A percentile compares a stretch with the other conserved stretches of the same genome.
Evolutionary conservation across 768 basidiomycete species (phyloP).

Genomic region (Suillus brevipes): DNA sequence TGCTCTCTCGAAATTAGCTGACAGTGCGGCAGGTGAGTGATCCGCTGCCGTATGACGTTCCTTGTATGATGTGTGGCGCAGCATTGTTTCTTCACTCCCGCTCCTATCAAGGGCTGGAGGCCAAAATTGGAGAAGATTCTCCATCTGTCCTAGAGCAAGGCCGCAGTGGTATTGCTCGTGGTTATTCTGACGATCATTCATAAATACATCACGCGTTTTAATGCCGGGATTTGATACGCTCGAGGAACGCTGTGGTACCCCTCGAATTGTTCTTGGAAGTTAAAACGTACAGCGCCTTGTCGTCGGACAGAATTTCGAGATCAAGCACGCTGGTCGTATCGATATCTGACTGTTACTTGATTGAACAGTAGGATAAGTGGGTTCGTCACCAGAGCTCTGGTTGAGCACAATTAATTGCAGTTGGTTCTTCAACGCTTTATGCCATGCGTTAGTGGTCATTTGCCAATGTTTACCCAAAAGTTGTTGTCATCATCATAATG

Average conservation of each 20-base stretch:
- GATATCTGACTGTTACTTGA: neutral
- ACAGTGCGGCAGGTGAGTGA: conserved; percentile 70
- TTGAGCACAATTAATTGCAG: neutral
- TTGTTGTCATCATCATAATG: too few relatives aligned
- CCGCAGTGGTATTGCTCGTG: conserved; percentile 83
- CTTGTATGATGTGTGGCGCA: conserved; percentile 34
- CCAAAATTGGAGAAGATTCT: conserved; percentile 70
- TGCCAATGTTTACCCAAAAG: too few relatives aligned
- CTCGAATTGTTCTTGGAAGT: neutral
- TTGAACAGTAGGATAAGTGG: neutral
- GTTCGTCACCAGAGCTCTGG: neutral
- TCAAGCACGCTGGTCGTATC: neutral
- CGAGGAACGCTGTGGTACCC: neutral
- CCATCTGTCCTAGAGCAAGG: conserved; percentile 88
- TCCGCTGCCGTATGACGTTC: conserved; percentile 9
- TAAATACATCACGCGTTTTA: neutral
- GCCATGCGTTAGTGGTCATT: neutral
- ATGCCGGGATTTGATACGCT: neutral
- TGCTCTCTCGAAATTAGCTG: conserved; percentile 51
- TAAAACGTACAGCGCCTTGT: neutral
- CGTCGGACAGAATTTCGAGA: neutral
- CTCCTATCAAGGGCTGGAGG: conserved; percentile 80
- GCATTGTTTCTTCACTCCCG: conserved; percentile 70
- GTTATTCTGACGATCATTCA: conserved; percentile 62
- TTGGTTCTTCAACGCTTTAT: too few relatives aligned